Conservation (phyloP, 441 rosid genomes). For the Bruguiera hainesii region DNA sequence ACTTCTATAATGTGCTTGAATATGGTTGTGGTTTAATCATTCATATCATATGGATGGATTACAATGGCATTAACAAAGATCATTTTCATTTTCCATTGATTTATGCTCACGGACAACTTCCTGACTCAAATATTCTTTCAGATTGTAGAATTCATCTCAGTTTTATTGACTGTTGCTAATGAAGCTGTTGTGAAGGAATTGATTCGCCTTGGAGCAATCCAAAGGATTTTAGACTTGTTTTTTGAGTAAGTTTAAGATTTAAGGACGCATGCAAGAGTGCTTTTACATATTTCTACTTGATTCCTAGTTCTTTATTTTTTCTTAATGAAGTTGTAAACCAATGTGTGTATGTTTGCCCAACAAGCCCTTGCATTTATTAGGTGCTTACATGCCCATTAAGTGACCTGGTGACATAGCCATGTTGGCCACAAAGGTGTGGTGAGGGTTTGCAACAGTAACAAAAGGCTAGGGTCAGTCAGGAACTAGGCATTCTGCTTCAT, state of each 20-base stretch:
- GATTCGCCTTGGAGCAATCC: conserved; percentile 66
- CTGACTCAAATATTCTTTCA: conserved; percentile 30
- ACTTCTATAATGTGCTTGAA: not conserved
- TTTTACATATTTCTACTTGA: no score
- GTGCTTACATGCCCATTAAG: no score
- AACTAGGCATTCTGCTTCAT: no score
- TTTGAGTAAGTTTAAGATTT: conserved; percentile 59
- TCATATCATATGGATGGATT: not conserved
- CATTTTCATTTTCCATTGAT: not conserved
- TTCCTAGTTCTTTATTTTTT: no score
- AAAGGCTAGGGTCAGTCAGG: no score
- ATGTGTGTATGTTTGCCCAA: no score
- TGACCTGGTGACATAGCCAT: no score
- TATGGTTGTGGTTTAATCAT: not conserved
- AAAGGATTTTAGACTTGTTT: conserved; percentile 66
- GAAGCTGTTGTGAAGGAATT: conserved; percentile 87
- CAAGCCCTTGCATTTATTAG: no score
- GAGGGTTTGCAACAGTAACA: no score
- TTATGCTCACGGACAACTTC: conserved; percentile 7
- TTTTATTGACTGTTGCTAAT: conserved; percentile 75
- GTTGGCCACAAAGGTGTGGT: no score
- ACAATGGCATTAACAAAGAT: not conserved
- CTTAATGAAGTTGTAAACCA: no score
- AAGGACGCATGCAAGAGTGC: not conserved
- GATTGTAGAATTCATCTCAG: conserved; percentile 94